Evolutionary conservation across 345 rosid genomes (phyloP).

Genomic region (Firmiana major): DNA sequence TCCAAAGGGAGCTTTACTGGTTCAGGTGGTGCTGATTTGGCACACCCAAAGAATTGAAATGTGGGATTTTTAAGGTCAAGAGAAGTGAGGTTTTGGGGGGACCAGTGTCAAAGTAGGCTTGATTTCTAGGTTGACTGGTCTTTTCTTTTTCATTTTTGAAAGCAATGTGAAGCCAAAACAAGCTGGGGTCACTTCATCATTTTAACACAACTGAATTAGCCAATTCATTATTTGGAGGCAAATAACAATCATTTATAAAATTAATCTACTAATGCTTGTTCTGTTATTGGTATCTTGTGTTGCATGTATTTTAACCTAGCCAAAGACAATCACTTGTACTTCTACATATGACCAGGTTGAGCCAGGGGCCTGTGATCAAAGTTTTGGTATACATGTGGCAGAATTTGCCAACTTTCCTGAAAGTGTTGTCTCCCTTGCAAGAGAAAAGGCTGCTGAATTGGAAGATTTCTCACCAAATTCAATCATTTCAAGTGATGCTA

Average conservation of each 20-base stretch:
- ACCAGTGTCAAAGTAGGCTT: not conserved
- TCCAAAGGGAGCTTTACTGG: not conserved
- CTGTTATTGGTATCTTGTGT: not conserved
- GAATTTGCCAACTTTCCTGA: conserved; percentile 97
- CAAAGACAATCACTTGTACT: conserved; percentile 7
- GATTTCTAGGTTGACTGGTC: not conserved
- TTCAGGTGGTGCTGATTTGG: not conserved
- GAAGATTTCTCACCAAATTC: conserved; percentile 85
- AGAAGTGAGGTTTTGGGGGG: not conserved
- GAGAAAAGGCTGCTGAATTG: conserved; percentile 93
- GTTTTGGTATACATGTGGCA: conserved; percentile 98
- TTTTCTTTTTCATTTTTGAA: not conserved
- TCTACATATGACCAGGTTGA: conserved; percentile 52
- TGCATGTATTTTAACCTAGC: not conserved
- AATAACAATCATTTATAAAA: not conserved
- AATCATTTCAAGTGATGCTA: conserved; percentile 37
- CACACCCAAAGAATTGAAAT: not conserved
- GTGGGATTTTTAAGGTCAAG: not conserved
- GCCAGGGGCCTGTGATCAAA: conserved; percentile 96
- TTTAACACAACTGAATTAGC: not conserved
- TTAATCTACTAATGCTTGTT: not conserved
- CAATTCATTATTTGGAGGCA: not conserved
- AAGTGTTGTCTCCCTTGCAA: conserved; percentile 84
- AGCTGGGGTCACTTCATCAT: not conserved
- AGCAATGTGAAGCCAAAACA: not conserved